Conservation (phyloP, 2,329 filamentous ascomycete species). For the Colletotrichum lupini region DNA sequence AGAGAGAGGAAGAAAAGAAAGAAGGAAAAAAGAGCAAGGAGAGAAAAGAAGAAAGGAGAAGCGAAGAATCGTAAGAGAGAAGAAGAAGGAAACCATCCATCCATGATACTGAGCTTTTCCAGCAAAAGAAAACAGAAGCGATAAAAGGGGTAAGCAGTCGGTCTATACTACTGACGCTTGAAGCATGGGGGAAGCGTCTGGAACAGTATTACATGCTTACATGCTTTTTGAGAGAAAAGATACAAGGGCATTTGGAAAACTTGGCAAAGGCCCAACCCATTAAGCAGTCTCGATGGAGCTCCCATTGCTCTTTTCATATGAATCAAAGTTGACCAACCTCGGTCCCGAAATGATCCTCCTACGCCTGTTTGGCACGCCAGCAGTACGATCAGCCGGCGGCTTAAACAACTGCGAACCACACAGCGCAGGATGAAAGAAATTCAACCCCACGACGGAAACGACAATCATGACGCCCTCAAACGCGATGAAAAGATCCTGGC, state of each 20-base stretch:
- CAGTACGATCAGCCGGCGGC: constrained; percentile 15
- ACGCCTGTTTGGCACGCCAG: background rate
- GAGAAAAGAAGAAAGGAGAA: background rate
- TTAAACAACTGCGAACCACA: constrained; percentile 44
- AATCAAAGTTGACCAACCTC: constrained; percentile 34
- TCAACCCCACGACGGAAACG: constrained; percentile 57
- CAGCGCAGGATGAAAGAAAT: constrained; percentile 55
- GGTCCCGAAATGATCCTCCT: background rate
- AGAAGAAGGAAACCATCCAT: too few species aligned
- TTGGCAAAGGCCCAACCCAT: background rate
- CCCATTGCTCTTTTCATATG: background rate
- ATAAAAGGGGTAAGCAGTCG: background rate
- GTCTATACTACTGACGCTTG: background rate
- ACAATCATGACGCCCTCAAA: constrained; percentile 67
- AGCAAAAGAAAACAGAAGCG: too few species aligned
- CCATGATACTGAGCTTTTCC: too few species aligned
- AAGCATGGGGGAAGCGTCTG: background rate
- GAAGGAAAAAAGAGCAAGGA: background rate
- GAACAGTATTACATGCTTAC: background rate
- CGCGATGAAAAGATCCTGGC: constrained; percentile 66
- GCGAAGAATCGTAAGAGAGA: background rate
- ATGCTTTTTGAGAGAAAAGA: background rate
- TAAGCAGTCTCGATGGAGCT: background rate
- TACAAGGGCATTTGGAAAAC: background rate
- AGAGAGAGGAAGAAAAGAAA: background rate